Evolutionary conservation across 179 eudicot genomes (phyloP), one percentile per base, ranked within the genome.

Genomic region (Drosera spatulata): DNA sequence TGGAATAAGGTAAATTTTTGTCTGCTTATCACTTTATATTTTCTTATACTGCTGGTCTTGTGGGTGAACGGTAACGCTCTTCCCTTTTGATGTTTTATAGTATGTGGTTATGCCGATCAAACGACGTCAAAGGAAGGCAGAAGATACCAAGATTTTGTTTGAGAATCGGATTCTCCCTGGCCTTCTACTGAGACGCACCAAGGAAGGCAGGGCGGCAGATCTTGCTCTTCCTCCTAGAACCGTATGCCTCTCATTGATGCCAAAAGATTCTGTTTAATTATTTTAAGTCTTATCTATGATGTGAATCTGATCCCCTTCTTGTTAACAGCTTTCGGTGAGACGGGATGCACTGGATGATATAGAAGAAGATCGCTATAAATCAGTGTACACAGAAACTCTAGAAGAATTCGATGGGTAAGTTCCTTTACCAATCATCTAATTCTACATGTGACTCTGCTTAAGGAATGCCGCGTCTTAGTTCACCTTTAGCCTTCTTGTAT

Each of bases 121-220:
- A 78, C 10, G 11, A 45, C 45, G 61, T 52, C 86, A 84, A 59
- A 76, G 64, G 10, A 51, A 10, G 7, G 95, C 94, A 39, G 65
- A 69, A 69, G 71, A 72, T 58, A 95, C 97, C 51, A 93, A 86
- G 96, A 49, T 84, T 69, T 71, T 91, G 78, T 71, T 91, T 62
- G 89, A 76, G 65, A 79, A 91, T 63, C 84, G 67, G 74, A 75
- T 88, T 64, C 75, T 91, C 69, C 83, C 77, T 67, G 79, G 75
- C 67, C 73, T 84, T 59, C 62, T 93, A 65, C 70, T 93, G 55
- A 82, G 99, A 63, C 95, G 95, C 64, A 89, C 99, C 13, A 93
- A 93, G 70, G 80, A 67, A 76, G 97, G 95, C 51, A 81, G 99
- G 70, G 95, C 95, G 66, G 85, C 90, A 67, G 99, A 93, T 77